Percentiles rank a stretch among this genome's conserved stretches.
Evolutionary conservation across 2,329 filamentous ascomycete species (phyloP).

Genomic region (Iodosphaeria phyllophila): DNA sequence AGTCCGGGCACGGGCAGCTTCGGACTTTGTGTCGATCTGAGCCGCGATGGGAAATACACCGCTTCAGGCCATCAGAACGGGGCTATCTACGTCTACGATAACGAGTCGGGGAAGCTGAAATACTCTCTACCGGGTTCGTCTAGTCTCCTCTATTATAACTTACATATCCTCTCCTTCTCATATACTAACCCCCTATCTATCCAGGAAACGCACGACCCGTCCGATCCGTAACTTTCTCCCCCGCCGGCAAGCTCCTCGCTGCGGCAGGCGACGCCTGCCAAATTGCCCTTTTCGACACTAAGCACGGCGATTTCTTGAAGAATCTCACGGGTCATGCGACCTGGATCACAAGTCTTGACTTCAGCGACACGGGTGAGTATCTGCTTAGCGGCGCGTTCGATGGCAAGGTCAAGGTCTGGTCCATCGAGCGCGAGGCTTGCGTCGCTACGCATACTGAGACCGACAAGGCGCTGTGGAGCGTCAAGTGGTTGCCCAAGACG

Average conservation of each 20-base stretch:
- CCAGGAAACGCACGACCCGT: conserved; percentile 20
- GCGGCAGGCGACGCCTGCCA: conserved; percentile 78
- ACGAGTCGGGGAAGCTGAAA: conserved; percentile 65
- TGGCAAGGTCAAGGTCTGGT: conserved; percentile 93
- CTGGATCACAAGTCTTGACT: conserved; percentile 84
- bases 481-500: conserved; percentile 65
- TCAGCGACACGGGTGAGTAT: conserved; percentile 86
- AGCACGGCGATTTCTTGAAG: conserved; percentile 79
- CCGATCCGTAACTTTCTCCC: conserved; percentile 73
- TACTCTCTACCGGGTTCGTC: conserved; percentile 63
- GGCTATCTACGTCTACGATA: conserved; percentile 86
- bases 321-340: conserved; percentile 54
- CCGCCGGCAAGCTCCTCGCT: conserved; percentile 65
- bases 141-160: not conserved
- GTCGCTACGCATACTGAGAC: conserved; percentile 90
- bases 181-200: not conserved
- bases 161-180: not conserved
- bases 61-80: conserved; percentile 89
- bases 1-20: conserved; percentile 62
- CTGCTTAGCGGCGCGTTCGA: conserved; percentile 77
- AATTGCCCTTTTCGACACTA: conserved; percentile 82
- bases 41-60: conserved; percentile 62
- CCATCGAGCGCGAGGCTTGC: conserved; percentile 62
- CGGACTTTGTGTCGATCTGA: conserved; percentile 72
- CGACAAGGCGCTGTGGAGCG: conserved; percentile 67